A percentile compares a stretch with the other conserved stretches of the same genome.
Evolutionary conservation across 2,329 filamentous ascomycete species (phyloP).

Genomic region (Pseudogymnoascus sp.): DNA sequence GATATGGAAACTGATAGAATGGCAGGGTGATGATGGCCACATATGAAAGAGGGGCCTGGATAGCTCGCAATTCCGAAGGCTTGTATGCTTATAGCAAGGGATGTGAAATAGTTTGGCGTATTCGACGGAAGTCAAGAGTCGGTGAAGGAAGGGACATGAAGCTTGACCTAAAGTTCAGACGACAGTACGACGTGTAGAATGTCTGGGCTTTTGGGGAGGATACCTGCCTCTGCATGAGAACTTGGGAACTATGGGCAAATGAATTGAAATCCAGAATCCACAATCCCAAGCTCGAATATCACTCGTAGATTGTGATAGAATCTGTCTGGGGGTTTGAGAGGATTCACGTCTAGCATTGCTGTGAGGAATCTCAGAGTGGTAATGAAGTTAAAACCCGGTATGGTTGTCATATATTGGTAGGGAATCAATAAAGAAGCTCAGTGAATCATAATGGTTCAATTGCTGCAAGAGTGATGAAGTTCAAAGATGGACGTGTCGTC

Average conservation of each 20-base stretch:
- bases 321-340: neutral
- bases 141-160: neutral
- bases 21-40: neutral
- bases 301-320: slow-evolving; percentile 5
- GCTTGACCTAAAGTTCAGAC: slow-evolving; percentile 4
- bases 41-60: neutral
- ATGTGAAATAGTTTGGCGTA: neutral
- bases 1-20: neutral
- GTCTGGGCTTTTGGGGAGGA: neutral
- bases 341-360: neutral
- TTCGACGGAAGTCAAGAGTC: neutral
- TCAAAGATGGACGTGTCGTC: neutral
- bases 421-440: neutral
- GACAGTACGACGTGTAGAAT: neutral
- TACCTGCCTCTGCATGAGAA: neutral
- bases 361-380: neutral
- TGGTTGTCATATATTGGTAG: neutral
- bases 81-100: neutral
- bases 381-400: neutral
- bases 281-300: neutral
- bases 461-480: neutral
- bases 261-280: neutral
- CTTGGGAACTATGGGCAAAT: neutral
- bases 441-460: neutral
- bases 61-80: neutral